A percentile compares a stretch with the other conserved stretches of the same genome.
Evolutionary conservation across 192 early-diverging fungal genomes (phyloP).

Genomic region (Diversispora epigaea): DNA sequence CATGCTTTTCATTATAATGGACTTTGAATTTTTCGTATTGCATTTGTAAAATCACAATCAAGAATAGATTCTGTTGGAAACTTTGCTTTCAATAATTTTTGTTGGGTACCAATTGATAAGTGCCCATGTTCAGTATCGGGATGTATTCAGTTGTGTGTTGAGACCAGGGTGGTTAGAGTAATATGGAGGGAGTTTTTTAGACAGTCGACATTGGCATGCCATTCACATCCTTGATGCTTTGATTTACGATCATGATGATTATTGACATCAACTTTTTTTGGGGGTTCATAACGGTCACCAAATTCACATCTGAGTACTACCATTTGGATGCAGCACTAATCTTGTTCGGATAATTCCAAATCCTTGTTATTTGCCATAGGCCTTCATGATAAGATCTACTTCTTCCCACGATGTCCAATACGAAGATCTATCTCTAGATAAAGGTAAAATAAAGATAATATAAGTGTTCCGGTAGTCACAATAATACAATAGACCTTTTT

Average conservation of each 20-base stretch:
- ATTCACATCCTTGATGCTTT: background rate
- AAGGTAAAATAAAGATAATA: too few species aligned
- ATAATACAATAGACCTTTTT: too few species aligned
- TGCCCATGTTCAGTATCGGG: background rate
- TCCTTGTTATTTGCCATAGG: too few species aligned
- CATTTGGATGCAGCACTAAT: too few species aligned
- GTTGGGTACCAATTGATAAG: slow-evolving; percentile 5
- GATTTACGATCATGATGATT: background rate
- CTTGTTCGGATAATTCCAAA: too few species aligned
- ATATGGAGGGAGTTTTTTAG: background rate
- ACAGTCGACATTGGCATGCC: slow-evolving; percentile 4
- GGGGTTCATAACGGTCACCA: background rate
- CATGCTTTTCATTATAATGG: background rate
- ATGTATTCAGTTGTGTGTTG: background rate
- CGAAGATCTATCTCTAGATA: too few species aligned
- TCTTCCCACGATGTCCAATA: too few species aligned
- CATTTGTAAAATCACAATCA: slow-evolving; percentile 8
- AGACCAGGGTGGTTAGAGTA: background rate
- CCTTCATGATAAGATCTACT: too few species aligned
- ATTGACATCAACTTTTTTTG: slow-evolving; percentile 1
- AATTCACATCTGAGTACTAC: slow-evolving; percentile 21
- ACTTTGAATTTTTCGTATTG: too few species aligned
- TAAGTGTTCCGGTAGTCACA: too few species aligned
- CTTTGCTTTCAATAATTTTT: slow-evolving; percentile 9
- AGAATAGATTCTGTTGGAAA: background rate